A percentile compares a stretch with the other conserved stretches of the same genome.
Evolutionary conservation across 2,329 filamentous ascomycete genomes (phyloP).

Genomic region (Epichloe gansuensis): DNA sequence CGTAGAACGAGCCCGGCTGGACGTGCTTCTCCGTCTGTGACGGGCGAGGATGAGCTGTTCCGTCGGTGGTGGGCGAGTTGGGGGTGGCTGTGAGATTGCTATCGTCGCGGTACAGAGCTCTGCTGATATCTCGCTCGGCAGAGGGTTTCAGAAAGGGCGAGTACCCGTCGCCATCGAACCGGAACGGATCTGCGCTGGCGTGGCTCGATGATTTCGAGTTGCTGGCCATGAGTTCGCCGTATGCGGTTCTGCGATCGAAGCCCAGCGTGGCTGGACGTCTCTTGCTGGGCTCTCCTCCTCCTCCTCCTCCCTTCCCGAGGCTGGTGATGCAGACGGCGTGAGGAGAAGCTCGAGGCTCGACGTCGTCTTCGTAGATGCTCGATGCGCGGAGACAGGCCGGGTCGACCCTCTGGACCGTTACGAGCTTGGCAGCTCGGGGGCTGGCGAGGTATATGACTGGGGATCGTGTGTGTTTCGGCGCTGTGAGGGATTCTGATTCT

Average conservation of each 20-base stretch:
- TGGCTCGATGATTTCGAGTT: slow-evolving; percentile 22
- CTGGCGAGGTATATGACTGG: background rate
- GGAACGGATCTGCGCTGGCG: slow-evolving; percentile 31
- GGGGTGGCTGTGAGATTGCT: slow-evolving; percentile 10
- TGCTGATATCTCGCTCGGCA: slow-evolving; percentile 32
- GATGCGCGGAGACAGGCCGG: slow-evolving; percentile 1
- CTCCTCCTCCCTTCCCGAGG: background rate
- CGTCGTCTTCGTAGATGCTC: slow-evolving; percentile 5
- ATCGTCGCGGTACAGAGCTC: slow-evolving; percentile 21
- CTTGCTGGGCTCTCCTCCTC: background rate
- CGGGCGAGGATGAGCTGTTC: background rate
- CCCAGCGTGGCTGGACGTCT: slow-evolving; percentile 6
- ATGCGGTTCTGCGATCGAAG: slow-evolving; percentile 1
- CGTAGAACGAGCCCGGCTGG: slow-evolving; percentile 21
- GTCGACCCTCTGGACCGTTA: background rate
- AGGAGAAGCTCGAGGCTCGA: background rate
- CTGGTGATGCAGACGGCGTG: background rate
- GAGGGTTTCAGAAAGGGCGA: slow-evolving; percentile 24
- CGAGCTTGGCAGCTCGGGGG: background rate
- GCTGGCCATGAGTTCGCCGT: slow-evolving; percentile 7
- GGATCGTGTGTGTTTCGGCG: background rate
- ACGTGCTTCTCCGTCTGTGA: background rate
- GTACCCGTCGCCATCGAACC: slow-evolving; percentile 30
- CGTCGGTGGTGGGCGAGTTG: background rate
- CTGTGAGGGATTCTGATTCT: background rate